Percentiles rank a stretch among this genome's conserved stretches.
Evolutionary conservation across 179 eudicot genomes (phyloP).

Genomic region (Pouteria campechiana): DNA sequence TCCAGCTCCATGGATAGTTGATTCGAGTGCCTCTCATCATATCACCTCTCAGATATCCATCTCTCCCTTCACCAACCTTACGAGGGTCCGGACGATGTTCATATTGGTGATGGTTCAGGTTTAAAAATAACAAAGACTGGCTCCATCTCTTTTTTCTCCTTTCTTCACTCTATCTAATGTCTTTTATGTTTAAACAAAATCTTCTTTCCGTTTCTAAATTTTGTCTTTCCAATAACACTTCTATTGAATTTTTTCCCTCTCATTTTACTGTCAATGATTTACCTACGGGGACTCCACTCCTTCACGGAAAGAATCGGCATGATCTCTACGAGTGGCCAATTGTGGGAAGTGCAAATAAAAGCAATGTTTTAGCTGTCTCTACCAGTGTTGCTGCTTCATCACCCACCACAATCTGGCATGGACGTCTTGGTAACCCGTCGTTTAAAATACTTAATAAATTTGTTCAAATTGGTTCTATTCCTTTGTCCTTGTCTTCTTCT

Average conservation of each 20-base stretch:
- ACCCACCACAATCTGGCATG: not conserved
- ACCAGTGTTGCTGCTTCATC: not conserved
- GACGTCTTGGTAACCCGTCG: not conserved
- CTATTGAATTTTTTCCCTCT: no score
- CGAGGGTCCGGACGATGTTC: not conserved
- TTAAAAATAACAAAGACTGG: not conserved
- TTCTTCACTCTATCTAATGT: not conserved
- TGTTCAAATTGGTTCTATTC: not conserved
- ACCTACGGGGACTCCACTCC: not conserved
- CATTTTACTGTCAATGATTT: not conserved
- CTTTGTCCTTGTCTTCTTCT: not conserved
- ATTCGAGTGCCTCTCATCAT: not conserved
- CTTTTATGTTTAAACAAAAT: not conserved
- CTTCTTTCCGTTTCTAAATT: not conserved
- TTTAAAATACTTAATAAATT: no score
- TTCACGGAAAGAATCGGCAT: not conserved
- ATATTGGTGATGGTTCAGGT: not conserved
- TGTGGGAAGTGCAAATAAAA: not conserved
- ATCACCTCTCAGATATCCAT: no score
- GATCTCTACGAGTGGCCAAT: not conserved
- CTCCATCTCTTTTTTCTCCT: not conserved
- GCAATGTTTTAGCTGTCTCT: not conserved
- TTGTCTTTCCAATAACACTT: not conserved
- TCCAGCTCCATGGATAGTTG: not conserved
- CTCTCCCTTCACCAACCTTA: not conserved